These are phyloP conservation scores for Ophiosphaerella korrae DNA, from an alignment of 2,329 filamentous ascomycete species.

Conservation along the genomic window DNA sequence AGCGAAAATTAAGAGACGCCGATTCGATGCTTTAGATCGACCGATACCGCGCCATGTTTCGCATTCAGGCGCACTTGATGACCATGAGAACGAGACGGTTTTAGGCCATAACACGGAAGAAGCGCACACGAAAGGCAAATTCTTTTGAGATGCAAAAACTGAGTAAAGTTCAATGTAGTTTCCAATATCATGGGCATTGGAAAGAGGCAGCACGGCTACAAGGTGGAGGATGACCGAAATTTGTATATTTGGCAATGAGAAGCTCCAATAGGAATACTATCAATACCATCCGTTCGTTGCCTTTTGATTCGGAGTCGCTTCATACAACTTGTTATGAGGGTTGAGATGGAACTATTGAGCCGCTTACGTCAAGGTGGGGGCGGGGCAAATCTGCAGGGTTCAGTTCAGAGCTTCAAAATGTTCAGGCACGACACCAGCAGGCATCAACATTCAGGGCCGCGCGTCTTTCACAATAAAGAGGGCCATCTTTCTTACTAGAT, in stretches of 20 bases:
- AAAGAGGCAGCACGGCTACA: neutral
- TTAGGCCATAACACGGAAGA: conserved; percentile 28
- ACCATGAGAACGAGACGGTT: conserved; percentile 32
- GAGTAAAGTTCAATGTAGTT: neutral
- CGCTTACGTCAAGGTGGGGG: conserved; percentile 24
- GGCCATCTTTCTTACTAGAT: no score
- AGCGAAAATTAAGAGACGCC: conserved; percentile 63
- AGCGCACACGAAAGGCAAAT: conserved; percentile 33
- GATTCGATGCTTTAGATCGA: conserved; percentile 71
- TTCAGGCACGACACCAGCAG: conserved; percentile 11
- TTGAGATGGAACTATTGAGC: neutral
- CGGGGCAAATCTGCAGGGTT: conserved; percentile 27
- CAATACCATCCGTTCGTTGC: neutral
- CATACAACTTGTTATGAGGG: no score
- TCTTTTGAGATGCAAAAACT: conserved; percentile 29
- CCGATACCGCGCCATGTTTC: conserved; percentile 25
- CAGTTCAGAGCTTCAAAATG: conserved; percentile 15
- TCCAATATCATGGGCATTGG: no score
- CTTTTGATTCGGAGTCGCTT: neutral
- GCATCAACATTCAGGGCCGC: conserved; percentile 16
- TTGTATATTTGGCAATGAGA: neutral
- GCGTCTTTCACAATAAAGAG: neutral
- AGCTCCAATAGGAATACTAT: neutral
- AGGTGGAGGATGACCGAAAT: neutral
- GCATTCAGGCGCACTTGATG: conserved; percentile 22